Conservation (phyloP, 768 basidiomycete species). For the Aureoboletus auriporus region DNA sequence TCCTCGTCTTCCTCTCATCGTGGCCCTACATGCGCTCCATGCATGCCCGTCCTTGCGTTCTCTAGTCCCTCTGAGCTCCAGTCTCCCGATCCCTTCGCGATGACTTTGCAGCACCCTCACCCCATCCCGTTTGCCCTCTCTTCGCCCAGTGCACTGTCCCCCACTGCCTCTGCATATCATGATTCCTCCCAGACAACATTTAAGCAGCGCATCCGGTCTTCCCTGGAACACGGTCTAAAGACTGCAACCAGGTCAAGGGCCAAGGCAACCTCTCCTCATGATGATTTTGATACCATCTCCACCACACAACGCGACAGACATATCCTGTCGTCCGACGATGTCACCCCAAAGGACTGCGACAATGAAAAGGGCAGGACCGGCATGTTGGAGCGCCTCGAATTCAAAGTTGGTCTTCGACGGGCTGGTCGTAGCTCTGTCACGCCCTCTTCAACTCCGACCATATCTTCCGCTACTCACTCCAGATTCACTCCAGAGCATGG, state of each 20-base stretch:
- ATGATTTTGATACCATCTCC: constrained; percentile 41
- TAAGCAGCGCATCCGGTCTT: constrained; percentile 55
- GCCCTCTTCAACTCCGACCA: constrained; percentile 36
- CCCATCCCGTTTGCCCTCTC: constrained; percentile 37
- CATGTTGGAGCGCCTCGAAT: constrained; percentile 46
- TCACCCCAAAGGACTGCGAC: constrained; percentile 26
- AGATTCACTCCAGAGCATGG: constrained; percentile 26
- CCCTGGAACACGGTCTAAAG: constrained; percentile 63
- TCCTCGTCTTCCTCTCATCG: constrained; percentile 13
- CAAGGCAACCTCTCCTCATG: constrained; percentile 36
- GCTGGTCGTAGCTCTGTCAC: constrained; percentile 38
- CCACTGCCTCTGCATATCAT: constrained; percentile 31
- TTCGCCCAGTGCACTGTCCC: constrained; percentile 37
- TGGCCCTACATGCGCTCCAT: constrained; percentile 29
- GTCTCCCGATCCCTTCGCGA: constrained; percentile 42
- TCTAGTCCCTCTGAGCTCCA: constrained; percentile 35
- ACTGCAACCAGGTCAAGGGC: constrained; percentile 57
- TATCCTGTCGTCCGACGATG: constrained; percentile 28
- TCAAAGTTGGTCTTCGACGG: constrained; percentile 49
- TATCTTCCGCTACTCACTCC: constrained; percentile 26
- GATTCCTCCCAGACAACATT: constrained; percentile 49
- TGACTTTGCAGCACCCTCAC: constrained; percentile 40
- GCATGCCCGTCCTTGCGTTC: constrained; percentile 46
- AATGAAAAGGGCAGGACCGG: constrained; percentile 41
- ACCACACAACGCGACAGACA: constrained; percentile 43